A percentile compares a stretch with the other conserved stretches of the same genome.
phyloP scores from a whole-genome alignment of 2,329 filamentous ascomycete genomes.

The Tolypocladium album region DNA sequence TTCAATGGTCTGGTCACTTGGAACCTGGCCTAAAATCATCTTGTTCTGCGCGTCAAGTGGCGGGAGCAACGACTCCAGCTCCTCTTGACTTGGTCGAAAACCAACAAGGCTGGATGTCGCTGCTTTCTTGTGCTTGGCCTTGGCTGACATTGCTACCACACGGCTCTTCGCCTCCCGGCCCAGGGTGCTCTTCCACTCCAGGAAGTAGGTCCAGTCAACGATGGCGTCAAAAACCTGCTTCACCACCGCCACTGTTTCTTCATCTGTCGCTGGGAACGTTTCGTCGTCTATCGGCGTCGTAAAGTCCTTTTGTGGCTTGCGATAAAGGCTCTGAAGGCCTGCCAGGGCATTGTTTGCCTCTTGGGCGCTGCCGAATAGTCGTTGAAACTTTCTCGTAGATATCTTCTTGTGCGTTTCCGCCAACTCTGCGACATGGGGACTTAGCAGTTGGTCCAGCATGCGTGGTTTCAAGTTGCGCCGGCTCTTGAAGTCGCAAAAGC shows the following conservation, averaged over 20 bases:
- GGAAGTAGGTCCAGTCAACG: constrained; percentile 11
- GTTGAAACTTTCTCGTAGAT: neutral
- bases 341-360: constrained; percentile 3
- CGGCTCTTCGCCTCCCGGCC: constrained; percentile 2
- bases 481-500: neutral
- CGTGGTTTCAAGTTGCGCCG: neutral
- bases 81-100: constrained; percentile 5
- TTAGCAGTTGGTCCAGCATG: neutral
- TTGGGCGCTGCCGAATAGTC: neutral
- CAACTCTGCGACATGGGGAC: neutral
- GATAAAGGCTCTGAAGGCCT: constrained; percentile 5
- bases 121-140: neutral
- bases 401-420: neutral
- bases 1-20: constrained; percentile 11
- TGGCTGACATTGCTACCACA: constrained; percentile 1
- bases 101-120: neutral
- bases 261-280: constrained; percentile 6
- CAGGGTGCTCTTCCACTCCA: constrained; percentile 12
- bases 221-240: constrained; percentile 11
- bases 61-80: constrained; percentile 5
- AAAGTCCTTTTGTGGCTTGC: constrained; percentile 7
- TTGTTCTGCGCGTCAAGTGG: constrained; percentile 8
- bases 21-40: constrained; percentile 9
- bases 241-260: constrained; percentile 5
- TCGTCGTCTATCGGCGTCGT: constrained; percentile 6